Conservation (phyloP, 116 monocot genomes). For the Papilionanthe hybrid region DNA sequence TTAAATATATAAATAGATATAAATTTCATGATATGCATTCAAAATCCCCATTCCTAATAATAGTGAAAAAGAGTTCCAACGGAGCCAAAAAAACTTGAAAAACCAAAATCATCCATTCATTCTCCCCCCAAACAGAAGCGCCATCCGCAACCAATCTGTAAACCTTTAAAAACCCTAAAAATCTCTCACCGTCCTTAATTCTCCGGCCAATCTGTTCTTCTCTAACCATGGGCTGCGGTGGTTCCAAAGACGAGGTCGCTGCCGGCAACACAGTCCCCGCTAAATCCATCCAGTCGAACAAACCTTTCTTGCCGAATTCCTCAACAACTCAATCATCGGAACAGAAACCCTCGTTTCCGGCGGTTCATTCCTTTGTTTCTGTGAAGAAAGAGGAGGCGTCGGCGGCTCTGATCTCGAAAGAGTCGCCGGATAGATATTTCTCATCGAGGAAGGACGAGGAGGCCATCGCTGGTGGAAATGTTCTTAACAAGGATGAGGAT, state of each 20-base stretch:
- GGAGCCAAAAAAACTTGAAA: neutral
- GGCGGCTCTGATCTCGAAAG: slow-evolving; percentile 1
- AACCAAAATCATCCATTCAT: neutral
- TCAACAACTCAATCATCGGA: neutral
- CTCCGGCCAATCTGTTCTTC: neutral
- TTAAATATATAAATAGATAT: no score
- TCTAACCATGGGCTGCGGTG: slow-evolving; percentile 46
- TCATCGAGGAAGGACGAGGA: slow-evolving; percentile 19
- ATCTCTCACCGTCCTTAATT: neutral
- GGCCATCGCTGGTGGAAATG: neutral
- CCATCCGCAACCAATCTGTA: no score
- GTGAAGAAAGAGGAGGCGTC: neutral
- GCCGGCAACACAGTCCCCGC: slow-evolving; percentile 20
- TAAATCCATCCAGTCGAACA: slow-evolving; percentile 12
- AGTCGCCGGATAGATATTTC: slow-evolving; percentile 29
- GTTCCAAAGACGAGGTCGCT: slow-evolving; percentile 49
- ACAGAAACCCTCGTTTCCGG: neutral
- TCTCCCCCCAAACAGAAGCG: neutral
- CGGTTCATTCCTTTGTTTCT: neutral
- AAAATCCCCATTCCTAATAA: no score
- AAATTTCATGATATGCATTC: no score
- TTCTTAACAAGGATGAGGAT: neutral
- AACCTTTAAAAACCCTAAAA: neutral
- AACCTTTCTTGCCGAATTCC: neutral
- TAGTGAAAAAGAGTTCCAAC: no score